Evolutionary conservation across 176 grass and related monocot genomes (phyloP).

Genomic region (Ensete ventricosum): DNA sequence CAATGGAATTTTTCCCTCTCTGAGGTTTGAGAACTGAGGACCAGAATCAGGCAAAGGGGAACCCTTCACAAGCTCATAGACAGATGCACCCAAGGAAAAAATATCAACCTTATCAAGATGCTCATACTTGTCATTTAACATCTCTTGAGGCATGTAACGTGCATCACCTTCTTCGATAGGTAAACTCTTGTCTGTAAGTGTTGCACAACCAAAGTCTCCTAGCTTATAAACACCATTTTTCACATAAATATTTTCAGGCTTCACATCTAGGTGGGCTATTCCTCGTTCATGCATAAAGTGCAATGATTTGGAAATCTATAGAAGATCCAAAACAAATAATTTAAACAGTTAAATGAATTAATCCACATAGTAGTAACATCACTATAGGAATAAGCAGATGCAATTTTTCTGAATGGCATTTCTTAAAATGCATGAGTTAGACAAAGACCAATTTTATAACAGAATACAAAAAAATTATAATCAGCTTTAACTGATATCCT

Average conservation of each 20-base stretch:
- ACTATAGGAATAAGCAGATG: not conserved
- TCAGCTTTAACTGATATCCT: too few relatives aligned
- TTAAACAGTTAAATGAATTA: slow-evolving; percentile 22
- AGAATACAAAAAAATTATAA: too few relatives aligned
- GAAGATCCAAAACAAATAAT: slow-evolving; percentile 18
- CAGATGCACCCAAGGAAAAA: slow-evolving; percentile 70
- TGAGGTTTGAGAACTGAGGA: slow-evolving; percentile 58
- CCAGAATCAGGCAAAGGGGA: slow-evolving; percentile 57
- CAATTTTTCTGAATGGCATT: too few relatives aligned
- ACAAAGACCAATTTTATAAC: too few relatives aligned
- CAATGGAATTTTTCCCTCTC: slow-evolving; percentile 78
- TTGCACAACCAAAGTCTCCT: slow-evolving; percentile 89
- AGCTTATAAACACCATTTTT: slow-evolving; percentile 75
- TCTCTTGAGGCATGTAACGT: slow-evolving; percentile 90
- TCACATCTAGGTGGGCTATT: slow-evolving; percentile 85
- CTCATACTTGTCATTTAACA: slow-evolving; percentile 81
- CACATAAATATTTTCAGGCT: slow-evolving; percentile 91
- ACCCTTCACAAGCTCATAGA: slow-evolving; percentile 79
- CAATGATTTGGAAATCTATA: slow-evolving; percentile 80
- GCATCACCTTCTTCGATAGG: slow-evolving; percentile 87
- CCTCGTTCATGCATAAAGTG: slow-evolving; percentile 69
- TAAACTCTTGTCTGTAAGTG: slow-evolving; percentile 56
- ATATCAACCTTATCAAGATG: slow-evolving; percentile 94
- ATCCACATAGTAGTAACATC: slow-evolving; percentile 3
- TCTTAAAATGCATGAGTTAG: too few relatives aligned